Evolutionary conservation across 805 yeast species (phyloP), one percentile per base, ranked within the genome.

Genomic region (Teunomyces lycoperdinae): DNA sequence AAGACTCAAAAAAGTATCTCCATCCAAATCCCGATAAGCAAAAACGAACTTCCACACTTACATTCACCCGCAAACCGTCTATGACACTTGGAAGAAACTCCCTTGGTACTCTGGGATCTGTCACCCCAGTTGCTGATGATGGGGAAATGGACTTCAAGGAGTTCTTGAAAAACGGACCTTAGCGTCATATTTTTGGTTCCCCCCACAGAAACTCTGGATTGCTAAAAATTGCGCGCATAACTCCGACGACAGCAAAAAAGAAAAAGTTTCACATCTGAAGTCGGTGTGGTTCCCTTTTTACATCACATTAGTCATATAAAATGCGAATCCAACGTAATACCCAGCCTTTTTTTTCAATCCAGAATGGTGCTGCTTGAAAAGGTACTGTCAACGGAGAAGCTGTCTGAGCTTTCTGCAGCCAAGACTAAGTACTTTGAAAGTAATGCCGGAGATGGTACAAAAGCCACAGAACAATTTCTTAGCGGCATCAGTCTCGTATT

Each of bases 141-240:
- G 66, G 61, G 16, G 78, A 71, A 46, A 64, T 77, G 61, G 81
- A 77, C 54, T 64, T 78, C 44, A 44, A 77, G 54, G 81, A 76
- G 50, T 75, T 78, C 51, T 64, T 78, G 49, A 68, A 66, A 32
- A 63, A 61, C 30, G 80, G 79, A 1, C 77, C 75, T 58, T 46
- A 20, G 6, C 24, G 6, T 20, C 24, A 20, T 20, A 20, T 20
- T 20, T 20, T 20, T 4, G 24, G 17, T 17, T 4, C 24, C 24
- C 24, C 24, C 24, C 24, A 4, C 24, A 20, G 41, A 39, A 20
- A 44, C 32, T 13, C 13, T 10, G 33, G n/a, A 8, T n/a, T 13
- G 11, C 13, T 8, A 13, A 5, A 7, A 32, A 11, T 32, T 32
- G 34, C 34, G 34, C 34, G 14, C 11, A 29, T 29, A 11, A 11